Conservation (phyloP, 345 rosid species). For the Lenwebbia sp. region DNA sequence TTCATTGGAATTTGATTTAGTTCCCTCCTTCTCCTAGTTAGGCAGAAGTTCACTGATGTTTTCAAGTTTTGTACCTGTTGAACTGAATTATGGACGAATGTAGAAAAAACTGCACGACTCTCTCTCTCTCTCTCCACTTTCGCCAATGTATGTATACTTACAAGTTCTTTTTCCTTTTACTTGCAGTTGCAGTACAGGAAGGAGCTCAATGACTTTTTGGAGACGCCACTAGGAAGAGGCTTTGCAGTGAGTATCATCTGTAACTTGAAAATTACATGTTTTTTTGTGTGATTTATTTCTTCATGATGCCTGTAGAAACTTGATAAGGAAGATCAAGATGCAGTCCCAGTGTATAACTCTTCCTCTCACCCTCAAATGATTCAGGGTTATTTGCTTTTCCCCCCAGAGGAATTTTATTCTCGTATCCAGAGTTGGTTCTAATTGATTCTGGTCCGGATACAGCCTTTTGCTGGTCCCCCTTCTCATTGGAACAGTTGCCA, state of each 20-base stretch:
- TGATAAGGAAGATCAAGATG: neutral
- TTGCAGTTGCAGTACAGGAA: constrained; percentile 94
- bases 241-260: constrained; percentile 38
- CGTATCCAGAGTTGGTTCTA: neutral
- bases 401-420: neutral
- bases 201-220: constrained; percentile 54
- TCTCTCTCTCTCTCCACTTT: neutral
- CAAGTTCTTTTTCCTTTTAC: neutral
- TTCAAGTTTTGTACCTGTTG: neutral
- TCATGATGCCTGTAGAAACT: neutral
- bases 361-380: neutral
- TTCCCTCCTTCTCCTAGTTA: neutral
- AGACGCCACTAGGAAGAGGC: constrained; percentile 72
- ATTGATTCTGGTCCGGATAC: too few species aligned
- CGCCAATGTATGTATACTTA: neutral
- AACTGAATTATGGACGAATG: neutral
- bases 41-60: neutral
- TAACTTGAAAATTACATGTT: neutral
- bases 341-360: neutral
- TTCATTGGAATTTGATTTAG: neutral
- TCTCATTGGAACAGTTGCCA: constrained; percentile 87
- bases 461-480: too few species aligned
- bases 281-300: neutral
- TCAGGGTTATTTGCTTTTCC: neutral
- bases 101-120: neutral